Base-by-base conservation (phyloP, 192 early-diverging fungal species). In the Mortierella hygrophila region DNA sequence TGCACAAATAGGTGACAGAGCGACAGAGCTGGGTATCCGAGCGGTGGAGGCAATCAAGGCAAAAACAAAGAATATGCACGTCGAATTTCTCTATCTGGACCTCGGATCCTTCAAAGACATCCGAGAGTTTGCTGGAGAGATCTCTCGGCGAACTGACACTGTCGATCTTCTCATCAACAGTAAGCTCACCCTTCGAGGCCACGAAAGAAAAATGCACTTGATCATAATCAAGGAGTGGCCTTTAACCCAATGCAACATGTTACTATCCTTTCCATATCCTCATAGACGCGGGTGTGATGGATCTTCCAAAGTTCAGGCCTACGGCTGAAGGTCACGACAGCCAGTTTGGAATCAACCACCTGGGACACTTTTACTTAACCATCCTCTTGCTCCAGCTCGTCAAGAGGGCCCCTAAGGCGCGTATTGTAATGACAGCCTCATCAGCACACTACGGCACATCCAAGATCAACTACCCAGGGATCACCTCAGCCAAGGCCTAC, bases 241-340 rank as follows among this genome's bases (percentile, higher is more conserved):
- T 26, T 69, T 38, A 40, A 68, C 65, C 3, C 68, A 38, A 52
- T 40, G 37, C 11, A 26, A 44, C 47, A 47, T 13, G 6, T 32
- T n/a, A 5, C 3, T 70, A 0, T 29, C n/a, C 23, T 68, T 63
- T 37, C 73, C n/a, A 15, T 41, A 9, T 68, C 47, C 23, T 37
- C 54, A 13, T 74, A 86, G 84, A 86, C 15, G 84, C 84, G 13
- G 84, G 84, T 6, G 84, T 86, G 29, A 86, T 86, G 84, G 84
- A 76, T 38, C 35, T 86, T 15, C 84, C 78, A 55, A 77, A 20
- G 10, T 86, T 86, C 68, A 47, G 79, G 40, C 84, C 84, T 4
- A 86, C 79, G 18, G 84, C 63, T 0, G 84, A 86, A n/a, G 84
- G 84, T 2, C 75, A 80, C 37, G 84, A 86, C 55, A 86, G 84